Base-by-base conservation (phyloP, 2,329 filamentous ascomycete species). In the Ceratocystis colombiana region DNA sequence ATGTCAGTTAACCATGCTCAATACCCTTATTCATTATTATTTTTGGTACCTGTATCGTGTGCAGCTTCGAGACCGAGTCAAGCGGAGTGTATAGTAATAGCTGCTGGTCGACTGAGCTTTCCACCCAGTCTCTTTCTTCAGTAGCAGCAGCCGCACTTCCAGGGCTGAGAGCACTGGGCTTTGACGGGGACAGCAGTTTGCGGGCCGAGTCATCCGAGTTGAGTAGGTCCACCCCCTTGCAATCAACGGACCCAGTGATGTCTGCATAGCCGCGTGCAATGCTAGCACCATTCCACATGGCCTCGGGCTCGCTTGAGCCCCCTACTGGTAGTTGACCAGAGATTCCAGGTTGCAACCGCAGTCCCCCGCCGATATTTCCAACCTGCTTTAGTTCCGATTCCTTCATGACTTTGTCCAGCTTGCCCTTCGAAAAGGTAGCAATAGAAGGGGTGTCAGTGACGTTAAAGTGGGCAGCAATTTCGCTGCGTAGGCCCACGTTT, bases 71-170 rank as follows among this genome's bases (percentile, higher is more conserved):
- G 61, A 86, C 89, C 41, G 88, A 85, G 75, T 92, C 88, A 77
- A 99, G 96, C 0, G 94, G 93, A 67, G 95, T 81, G 76, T 87
- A 97, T 61, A 99, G 82, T 82, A 97, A 89, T 69, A 99, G 79
- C 79, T 99, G 94, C 77, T 97, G 92, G 73, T 99, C 94, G 45
- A 93, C 95, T 73, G 96, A 93, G 75, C 90, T 96, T 79, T 96
- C 90, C 25, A 97, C 86, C 87, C 89, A 97, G 76, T 99, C 93
- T 73, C 84, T 84, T 10, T 41, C 22, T 65, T 70, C 69, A 33
- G 78, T 75, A 44, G 69, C 68, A 44, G 78, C 77, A 8, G 76
- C 73, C 85, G 37, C 37, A 41, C 85, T 66, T 77, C 81, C 71
- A 85, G 84, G 62, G 76, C 74, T 66, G 7, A 92, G 75, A 0